These are phyloP conservation scores for Nannizziopsis arthrosporioides DNA, from an alignment of 2,329 filamentous ascomycete genomes.

Conservation along the genomic window DNA sequence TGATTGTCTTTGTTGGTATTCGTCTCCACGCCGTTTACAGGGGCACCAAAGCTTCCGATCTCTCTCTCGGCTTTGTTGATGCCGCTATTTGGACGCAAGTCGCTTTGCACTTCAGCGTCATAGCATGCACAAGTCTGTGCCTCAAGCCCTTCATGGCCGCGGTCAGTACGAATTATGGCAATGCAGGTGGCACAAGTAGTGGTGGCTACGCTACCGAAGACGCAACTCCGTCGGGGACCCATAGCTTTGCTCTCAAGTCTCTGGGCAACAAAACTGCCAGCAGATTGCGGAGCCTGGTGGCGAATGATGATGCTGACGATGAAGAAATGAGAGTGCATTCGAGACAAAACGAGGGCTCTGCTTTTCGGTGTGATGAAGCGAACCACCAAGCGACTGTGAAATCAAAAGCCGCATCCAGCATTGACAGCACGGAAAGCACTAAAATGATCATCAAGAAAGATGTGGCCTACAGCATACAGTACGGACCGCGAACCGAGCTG, in stretches of 20 bases:
- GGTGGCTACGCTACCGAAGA: constrained; percentile 8
- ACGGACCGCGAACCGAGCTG: constrained; percentile 1
- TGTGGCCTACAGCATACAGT: constrained; percentile 10
- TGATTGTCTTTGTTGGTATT: constrained; percentile 28
- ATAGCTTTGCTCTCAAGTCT: not conserved
- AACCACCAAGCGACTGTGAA: not conserved
- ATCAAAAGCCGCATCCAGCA: not conserved
- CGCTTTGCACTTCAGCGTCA: constrained; percentile 26
- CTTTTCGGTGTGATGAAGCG: not conserved
- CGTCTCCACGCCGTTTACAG: constrained; percentile 25
- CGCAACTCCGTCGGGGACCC: not conserved
- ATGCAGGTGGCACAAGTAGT: constrained; percentile 22
- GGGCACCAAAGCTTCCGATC: constrained; percentile 23
- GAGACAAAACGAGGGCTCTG: not conserved
- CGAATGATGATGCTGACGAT: not conserved
- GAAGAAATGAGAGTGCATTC: not conserved
- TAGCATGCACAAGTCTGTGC: constrained; percentile 29
- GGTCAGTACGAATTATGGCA: constrained; percentile 28
- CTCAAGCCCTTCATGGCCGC: constrained; percentile 29
- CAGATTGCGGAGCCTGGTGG: not conserved
- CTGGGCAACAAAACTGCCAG: not conserved
- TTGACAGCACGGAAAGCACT: constrained; percentile 6
- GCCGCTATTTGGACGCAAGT: constrained; percentile 29
- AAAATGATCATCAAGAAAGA: constrained; percentile 13
- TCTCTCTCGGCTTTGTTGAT: constrained; percentile 24